Conservation (phyloP, 257 asterid genomes). For the Haberlea rhodopensis region DNA sequence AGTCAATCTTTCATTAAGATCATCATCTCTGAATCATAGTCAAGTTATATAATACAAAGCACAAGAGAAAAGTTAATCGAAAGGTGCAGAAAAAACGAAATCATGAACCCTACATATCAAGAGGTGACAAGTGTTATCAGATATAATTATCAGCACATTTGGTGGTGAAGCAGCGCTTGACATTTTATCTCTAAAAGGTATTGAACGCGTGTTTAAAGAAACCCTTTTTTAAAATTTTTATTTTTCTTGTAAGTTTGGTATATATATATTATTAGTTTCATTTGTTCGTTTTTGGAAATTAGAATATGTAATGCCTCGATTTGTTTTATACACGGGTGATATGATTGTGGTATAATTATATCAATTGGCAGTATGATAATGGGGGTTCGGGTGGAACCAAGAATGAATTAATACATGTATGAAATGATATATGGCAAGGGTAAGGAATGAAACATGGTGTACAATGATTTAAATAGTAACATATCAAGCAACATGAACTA, state of each 20-base stretch:
- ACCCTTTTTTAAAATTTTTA: conserved; percentile 13
- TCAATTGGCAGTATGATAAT: too few species aligned
- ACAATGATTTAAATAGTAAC: too few species aligned
- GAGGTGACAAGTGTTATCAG: conserved; percentile 53
- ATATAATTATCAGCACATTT: conserved; percentile 58
- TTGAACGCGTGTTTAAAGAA: conserved; percentile 38
- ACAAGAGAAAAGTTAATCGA: conserved; percentile 6
- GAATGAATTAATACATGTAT: too few species aligned
- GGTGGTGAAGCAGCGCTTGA: conserved; percentile 45
- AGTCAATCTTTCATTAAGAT: conserved; percentile 16
- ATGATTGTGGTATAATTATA: too few species aligned
- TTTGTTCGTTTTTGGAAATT: not conserved
- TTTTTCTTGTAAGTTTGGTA: not conserved
- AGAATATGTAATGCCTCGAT: too few species aligned
- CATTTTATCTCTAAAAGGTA: conserved; percentile 40
- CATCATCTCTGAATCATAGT: conserved; percentile 33
- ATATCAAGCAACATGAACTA: too few species aligned
- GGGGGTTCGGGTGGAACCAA: too few species aligned
- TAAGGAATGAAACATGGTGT: too few species aligned
- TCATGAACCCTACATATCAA: conserved; percentile 41
- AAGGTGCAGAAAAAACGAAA: conserved; percentile 22
- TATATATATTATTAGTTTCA: not conserved
- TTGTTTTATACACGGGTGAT: too few species aligned
- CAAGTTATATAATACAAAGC: not conserved
- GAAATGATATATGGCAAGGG: too few species aligned